Evolutionary conservation across 2,329 filamentous ascomycete species (phyloP).

Genomic region (Ophiostoma australiae): DNA sequence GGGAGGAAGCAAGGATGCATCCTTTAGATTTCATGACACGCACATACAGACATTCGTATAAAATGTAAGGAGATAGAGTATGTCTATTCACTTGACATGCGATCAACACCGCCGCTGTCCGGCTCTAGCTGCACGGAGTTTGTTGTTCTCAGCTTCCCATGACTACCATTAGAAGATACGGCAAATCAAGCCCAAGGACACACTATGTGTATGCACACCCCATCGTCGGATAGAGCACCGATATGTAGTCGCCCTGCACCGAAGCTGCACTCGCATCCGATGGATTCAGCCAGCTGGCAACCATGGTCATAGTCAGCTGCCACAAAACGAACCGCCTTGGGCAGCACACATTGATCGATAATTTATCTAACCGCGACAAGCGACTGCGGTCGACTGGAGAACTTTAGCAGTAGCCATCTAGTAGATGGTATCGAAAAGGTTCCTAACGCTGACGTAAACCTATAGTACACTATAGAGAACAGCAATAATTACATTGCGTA

Average conservation of each 20-base stretch:
- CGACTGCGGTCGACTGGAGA: background rate
- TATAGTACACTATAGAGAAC: background rate
- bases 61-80: background rate
- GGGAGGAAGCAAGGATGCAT: background rate
- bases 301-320: background rate
- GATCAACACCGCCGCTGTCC: background rate
- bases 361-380: background rate
- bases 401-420: background rate
- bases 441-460: background rate
- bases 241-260: background rate
- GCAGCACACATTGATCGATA: background rate
- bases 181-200: too few relatives aligned
- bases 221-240: background rate
- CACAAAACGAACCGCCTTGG: background rate
- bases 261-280: background rate
- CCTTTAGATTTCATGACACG: background rate
- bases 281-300: background rate
- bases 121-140: background rate
- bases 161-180: too few relatives aligned
- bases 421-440: background rate
- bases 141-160: background rate
- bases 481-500: background rate
- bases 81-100: background rate
- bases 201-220: background rate
- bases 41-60: background rate